Conservation (phyloP, 2,329 filamentous ascomycete species). For the Knufia petricola region DNA sequence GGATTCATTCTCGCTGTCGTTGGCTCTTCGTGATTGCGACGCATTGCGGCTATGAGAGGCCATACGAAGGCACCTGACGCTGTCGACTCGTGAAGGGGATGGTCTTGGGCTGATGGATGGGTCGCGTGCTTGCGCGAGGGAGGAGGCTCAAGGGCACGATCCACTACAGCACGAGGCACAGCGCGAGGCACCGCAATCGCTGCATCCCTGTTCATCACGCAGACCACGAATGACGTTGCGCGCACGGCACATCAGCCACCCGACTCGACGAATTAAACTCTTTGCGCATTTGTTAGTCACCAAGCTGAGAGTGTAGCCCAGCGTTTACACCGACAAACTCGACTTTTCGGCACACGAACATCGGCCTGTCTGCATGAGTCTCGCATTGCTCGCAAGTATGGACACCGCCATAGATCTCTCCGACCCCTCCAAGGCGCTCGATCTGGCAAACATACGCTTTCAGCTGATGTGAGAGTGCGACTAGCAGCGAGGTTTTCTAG, state of each 20-base stretch:
- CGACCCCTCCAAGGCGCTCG: conserved; percentile 73
- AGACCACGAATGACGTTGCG: neutral
- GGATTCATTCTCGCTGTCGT: conserved; percentile 33
- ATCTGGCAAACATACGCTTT: conserved; percentile 84
- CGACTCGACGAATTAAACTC: neutral
- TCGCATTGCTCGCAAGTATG: conserved; percentile 46
- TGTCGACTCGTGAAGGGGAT: neutral
- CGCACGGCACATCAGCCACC: neutral
- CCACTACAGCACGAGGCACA: neutral
- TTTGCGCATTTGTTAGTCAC: too few relatives aligned
- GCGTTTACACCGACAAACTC: neutral
- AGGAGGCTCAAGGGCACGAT: neutral
- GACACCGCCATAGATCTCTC: conserved; percentile 82
- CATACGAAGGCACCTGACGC: conserved; percentile 31
- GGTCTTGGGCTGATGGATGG: neutral
- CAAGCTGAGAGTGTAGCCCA: too few relatives aligned
- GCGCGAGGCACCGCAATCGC: too few relatives aligned
- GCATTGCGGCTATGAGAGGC: conserved; percentile 36
- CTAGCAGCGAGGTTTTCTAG: neutral
- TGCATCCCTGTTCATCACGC: neutral
- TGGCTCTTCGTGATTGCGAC: conserved; percentile 31
- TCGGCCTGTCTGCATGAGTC: neutral
- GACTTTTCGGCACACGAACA: too few relatives aligned
- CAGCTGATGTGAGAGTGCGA: conserved; percentile 65
- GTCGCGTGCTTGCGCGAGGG: conserved; percentile 1